phyloP scores from a whole-genome alignment of 345 rosid genomes.

The Physaria fendleri region DNA sequence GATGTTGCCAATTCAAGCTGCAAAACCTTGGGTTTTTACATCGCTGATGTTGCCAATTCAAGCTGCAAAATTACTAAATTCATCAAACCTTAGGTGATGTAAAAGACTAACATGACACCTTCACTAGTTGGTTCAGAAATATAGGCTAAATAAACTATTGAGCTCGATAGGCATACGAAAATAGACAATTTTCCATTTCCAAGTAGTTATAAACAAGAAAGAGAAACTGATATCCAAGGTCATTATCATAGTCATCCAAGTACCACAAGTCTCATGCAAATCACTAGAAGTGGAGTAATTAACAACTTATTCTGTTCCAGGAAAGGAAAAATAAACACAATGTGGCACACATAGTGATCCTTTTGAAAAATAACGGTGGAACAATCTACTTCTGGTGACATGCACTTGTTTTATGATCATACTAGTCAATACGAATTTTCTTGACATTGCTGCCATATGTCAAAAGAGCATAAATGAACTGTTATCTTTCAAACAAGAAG shows the following conservation, averaged over 20 bases:
- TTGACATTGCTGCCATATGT: background rate
- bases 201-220: too few relatives aligned
- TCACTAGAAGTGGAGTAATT: background rate
- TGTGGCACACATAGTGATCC: background rate
- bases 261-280: background rate
- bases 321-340: background rate
- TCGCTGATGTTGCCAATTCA: constrained; percentile 90
- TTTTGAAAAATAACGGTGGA: background rate
- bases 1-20: constrained; percentile 95
- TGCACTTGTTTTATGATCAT: background rate
- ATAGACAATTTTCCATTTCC: too few relatives aligned
- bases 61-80: constrained; percentile 38
- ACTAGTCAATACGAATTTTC: background rate
- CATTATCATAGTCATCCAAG: background rate
- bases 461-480: background rate
- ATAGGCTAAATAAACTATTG: too few relatives aligned
- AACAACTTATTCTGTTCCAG: background rate
- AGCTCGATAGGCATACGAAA: too few relatives aligned
- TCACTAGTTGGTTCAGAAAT: too few relatives aligned
- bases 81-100: constrained; percentile 1
- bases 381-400: background rate
- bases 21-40: constrained; percentile 77
- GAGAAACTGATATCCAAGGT: background rate
- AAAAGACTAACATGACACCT: background rate
- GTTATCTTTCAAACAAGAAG: too few relatives aligned